A percentile compares a stretch with the other conserved stretches of the same genome.
phyloP scores from a whole-genome alignment of 2,329 filamentous ascomycete species.

The Mycogone perniciosa region DNA sequence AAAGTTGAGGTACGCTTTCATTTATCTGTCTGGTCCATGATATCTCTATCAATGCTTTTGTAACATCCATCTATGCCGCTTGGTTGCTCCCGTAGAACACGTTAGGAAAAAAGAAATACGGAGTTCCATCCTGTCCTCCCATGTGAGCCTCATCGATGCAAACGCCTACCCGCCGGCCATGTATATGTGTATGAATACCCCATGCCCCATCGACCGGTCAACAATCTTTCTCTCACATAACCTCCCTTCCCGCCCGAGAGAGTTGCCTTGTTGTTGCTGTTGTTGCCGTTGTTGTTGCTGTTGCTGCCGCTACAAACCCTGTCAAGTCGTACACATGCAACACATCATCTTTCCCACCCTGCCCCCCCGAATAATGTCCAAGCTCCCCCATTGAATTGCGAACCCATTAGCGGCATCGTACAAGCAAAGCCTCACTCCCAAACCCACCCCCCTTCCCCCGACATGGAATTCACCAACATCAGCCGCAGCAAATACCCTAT shows the following conservation, averaged over 20 bases:
- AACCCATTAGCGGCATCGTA: not conserved
- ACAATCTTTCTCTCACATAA: not conserved
- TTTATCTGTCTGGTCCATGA: constrained; percentile 12
- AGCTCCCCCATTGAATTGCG: not conserved
- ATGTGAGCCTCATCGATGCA: constrained; percentile 13
- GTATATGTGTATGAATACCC: constrained; percentile 13
- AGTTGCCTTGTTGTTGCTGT: not conserved
- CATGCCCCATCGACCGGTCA: constrained; percentile 1
- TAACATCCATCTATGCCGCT: constrained; percentile 18
- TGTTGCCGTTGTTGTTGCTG: not conserved
- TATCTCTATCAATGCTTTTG: constrained; percentile 18
- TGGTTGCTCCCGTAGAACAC: constrained; percentile 11
- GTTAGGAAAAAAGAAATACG: not conserved
- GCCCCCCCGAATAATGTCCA: constrained; percentile 12
- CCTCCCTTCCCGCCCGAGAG: not conserved
- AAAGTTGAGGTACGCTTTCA: constrained; percentile 8
- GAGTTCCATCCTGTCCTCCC: constrained; percentile 4
- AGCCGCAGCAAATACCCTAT: constrained; percentile 4
- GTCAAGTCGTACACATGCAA: constrained; percentile 4
- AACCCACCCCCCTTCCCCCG: not conserved
- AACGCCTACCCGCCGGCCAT: constrained; percentile 14
- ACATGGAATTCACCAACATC: not conserved
- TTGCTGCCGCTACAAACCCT: not conserved
- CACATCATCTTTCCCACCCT: not conserved
- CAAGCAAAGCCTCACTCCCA: not conserved